Evolutionary conservation across 371 early-diverging fungal species (phyloP).

Genomic region (Rhizomucor miehei): DNA sequence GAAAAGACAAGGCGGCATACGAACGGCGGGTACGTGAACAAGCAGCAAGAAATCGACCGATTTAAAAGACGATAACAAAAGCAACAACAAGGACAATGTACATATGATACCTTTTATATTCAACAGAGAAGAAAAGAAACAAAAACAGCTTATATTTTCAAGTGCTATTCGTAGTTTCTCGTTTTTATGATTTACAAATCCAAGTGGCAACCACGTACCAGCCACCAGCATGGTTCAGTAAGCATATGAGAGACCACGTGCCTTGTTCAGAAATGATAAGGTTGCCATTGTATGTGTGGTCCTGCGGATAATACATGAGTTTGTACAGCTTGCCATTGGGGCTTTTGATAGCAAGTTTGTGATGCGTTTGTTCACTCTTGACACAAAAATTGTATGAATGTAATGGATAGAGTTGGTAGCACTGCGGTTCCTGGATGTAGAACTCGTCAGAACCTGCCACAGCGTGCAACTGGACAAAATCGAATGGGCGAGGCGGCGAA

Average conservation of each 20-base stretch:
- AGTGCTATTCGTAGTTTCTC: too few relatives aligned
- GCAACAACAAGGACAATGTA: background rate
- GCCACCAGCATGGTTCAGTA: constrained; percentile 36
- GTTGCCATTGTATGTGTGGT: constrained; percentile 34
- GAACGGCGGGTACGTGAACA: constrained; percentile 76
- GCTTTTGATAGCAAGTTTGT: constrained; percentile 43
- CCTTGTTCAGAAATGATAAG: constrained; percentile 37
- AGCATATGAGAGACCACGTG: constrained; percentile 40
- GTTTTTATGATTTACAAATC: constrained; percentile 19
- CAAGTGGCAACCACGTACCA: constrained; percentile 41
- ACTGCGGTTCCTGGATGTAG: constrained; percentile 46
- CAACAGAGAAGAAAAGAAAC: constrained; percentile 5
- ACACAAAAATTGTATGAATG: constrained; percentile 41
- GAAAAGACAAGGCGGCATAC: constrained; percentile 68
- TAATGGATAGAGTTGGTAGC: constrained; percentile 40
- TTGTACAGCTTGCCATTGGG: constrained; percentile 38
- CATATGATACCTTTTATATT: background rate
- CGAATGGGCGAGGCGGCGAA: constrained; percentile 12
- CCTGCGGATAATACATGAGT: constrained; percentile 42
- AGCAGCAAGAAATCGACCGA: constrained; percentile 50
- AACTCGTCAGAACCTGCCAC: constrained; percentile 23
- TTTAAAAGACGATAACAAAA: background rate
- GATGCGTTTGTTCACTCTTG: constrained; percentile 23
- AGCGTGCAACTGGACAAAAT: constrained; percentile 40
- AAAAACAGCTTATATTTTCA: background rate